Conservation (phyloP, 208 protist species). For the Crithidia fasciculata region DNA sequence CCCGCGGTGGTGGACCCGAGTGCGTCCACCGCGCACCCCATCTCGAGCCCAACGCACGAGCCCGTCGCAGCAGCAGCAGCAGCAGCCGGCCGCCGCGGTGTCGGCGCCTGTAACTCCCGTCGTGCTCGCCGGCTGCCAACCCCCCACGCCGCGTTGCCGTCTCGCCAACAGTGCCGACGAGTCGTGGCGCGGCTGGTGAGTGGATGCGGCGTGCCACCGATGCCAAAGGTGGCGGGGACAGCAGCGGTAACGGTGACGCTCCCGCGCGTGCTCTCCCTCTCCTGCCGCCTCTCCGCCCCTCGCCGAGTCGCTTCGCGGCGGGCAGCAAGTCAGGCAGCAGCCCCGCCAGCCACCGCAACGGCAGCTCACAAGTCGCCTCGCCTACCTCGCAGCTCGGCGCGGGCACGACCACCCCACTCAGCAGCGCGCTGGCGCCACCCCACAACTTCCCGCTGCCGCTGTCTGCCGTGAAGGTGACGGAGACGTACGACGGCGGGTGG, state of each 20-base stretch:
- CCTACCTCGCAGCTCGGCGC: slow-evolving; percentile 1
- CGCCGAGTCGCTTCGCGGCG: not conserved
- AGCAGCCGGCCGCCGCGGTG: not conserved
- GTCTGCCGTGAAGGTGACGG: not conserved
- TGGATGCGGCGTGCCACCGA: not conserved
- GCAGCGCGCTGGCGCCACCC: not conserved
- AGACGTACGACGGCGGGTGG: slow-evolving; percentile 18
- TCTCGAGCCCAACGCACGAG: not conserved
- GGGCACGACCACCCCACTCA: not conserved
- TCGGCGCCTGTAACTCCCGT: not conserved
- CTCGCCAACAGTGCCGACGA: slow-evolving; percentile 14
- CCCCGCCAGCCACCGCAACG: slow-evolving; percentile 10
- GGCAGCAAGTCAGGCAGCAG: slow-evolving; percentile 18
- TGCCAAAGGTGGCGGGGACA: not conserved
- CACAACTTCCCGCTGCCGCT: not conserved
- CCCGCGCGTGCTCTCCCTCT: not conserved
- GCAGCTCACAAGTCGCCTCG: slow-evolving; percentile 1
- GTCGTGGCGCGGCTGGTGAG: not conserved
- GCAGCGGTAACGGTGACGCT: not conserved
- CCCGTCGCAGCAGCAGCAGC: not conserved
- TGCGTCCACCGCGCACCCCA: not conserved
- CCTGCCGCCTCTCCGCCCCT: slow-evolving; percentile 16
- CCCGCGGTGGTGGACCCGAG: not conserved
- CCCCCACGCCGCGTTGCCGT: not conserved
- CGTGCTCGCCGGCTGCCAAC: not conserved